These are phyloP conservation scores for Akanthomyces uredinophilus DNA, from an alignment of 2,329 filamentous ascomycete genomes.

Conservation along the genomic window DNA sequence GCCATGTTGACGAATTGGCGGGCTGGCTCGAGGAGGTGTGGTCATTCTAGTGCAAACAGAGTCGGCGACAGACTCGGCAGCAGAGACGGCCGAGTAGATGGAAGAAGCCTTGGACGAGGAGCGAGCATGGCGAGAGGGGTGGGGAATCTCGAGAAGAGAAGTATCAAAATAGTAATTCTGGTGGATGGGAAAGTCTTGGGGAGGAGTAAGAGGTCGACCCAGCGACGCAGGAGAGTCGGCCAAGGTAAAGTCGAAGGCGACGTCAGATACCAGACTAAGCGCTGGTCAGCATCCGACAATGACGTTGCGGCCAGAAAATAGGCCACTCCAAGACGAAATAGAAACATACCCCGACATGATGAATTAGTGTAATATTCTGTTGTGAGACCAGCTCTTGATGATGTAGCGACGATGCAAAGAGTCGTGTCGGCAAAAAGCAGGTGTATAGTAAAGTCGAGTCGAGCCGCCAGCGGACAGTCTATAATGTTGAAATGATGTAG, in stretches of 20 bases:
- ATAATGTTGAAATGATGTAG: background rate
- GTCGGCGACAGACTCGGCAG: slow-evolving; percentile 49
- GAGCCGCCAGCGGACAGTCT: slow-evolving; percentile 15
- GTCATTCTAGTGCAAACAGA: slow-evolving; percentile 63
- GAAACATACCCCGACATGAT: slow-evolving; percentile 33
- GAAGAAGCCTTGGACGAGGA: slow-evolving; percentile 64
- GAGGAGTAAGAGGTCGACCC: slow-evolving; percentile 27
- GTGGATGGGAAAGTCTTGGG: slow-evolving; percentile 18
- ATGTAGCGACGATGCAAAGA: background rate
- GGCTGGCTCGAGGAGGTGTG: slow-evolving; percentile 59
- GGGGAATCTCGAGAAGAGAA: slow-evolving; percentile 50
- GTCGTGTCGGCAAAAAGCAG: background rate
- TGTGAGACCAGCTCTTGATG: slow-evolving; percentile 21
- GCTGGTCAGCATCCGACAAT: slow-evolving; percentile 19
- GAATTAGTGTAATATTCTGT: background rate
- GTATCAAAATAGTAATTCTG: slow-evolving; percentile 48
- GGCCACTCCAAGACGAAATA: background rate
- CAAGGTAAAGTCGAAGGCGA: slow-evolving; percentile 58
- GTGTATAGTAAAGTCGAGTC: background rate
- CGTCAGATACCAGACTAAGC: slow-evolving; percentile 55
- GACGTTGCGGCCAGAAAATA: background rate
- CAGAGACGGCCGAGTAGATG: slow-evolving; percentile 57
- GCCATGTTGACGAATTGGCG: slow-evolving; percentile 72
- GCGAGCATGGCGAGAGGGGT: slow-evolving; percentile 52
- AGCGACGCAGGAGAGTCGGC: slow-evolving; percentile 31